phyloP scores from a whole-genome alignment of 192 early-diverging fungal genomes.

The Pilobolus umbonatus region DNA sequence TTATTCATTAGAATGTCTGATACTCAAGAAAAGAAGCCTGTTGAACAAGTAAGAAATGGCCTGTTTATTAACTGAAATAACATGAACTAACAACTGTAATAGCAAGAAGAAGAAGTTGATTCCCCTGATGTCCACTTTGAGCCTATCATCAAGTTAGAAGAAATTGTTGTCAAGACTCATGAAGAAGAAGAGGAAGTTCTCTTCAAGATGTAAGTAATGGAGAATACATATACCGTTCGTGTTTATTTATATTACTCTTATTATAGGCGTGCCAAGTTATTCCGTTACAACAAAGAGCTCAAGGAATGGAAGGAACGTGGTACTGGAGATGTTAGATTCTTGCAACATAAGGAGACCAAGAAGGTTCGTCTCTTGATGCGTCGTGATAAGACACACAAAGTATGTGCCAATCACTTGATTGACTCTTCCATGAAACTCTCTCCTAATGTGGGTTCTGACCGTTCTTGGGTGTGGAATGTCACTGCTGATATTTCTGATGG shows the following conservation, averaged over 20 bases:
- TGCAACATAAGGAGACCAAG: slow-evolving; percentile 85
- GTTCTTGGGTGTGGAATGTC: slow-evolving; percentile 98
- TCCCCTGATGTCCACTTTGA: slow-evolving; percentile 93
- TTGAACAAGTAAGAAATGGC: slow-evolving; percentile 19
- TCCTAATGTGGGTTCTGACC: slow-evolving; percentile 96
- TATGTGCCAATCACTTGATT: slow-evolving; percentile 98
- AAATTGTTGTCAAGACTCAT: slow-evolving; percentile 89
- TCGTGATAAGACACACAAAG: slow-evolving; percentile 96
- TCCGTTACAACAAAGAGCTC: slow-evolving; percentile 87
- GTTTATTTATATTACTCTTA: not conserved
- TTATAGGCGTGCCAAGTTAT: slow-evolving; percentile 90
- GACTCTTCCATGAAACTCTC: slow-evolving; percentile 82
- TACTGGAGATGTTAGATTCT: slow-evolving; percentile 94
- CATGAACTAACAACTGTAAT: not conserved
- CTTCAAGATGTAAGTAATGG: slow-evolving; percentile 77
- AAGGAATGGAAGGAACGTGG: slow-evolving; percentile 99
- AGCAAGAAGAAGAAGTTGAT: slow-evolving; percentile 73
- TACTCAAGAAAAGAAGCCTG: slow-evolving; percentile 37
- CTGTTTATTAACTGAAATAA: not conserved
- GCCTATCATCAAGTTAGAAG: slow-evolving; percentile 89
- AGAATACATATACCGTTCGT: not conserved
- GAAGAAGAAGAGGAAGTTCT: slow-evolving; percentile 93
- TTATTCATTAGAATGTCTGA: too few relatives aligned
- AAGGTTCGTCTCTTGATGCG: slow-evolving; percentile 98
- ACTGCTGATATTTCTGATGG: slow-evolving; percentile 89